These are phyloP conservation scores for Neurospora sp. DNA, from an alignment of 2,329 filamentous ascomycete species.

Conservation along the genomic window DNA sequence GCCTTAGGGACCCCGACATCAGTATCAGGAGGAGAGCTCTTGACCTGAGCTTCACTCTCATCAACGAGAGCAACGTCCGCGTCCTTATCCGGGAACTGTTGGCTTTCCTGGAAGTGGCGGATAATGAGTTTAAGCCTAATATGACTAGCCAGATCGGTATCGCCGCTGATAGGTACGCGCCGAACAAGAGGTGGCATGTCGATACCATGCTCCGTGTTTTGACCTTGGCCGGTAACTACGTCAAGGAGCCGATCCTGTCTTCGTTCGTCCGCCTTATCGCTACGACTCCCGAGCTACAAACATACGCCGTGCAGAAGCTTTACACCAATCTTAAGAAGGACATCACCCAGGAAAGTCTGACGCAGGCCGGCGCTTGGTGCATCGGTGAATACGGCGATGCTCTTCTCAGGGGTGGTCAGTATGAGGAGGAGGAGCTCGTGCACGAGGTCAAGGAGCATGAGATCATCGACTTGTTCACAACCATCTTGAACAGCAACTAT, in stretches of 20 bases:
- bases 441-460: slow-evolving; percentile 74
- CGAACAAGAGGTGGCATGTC: slow-evolving; percentile 96
- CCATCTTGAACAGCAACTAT: slow-evolving; percentile 90
- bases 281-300: slow-evolving; percentile 88
- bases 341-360: slow-evolving; percentile 93
- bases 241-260: slow-evolving; percentile 95
- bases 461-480: slow-evolving; percentile 83
- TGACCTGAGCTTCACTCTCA: slow-evolving; percentile 94
- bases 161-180: slow-evolving; percentile 89
- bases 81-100: slow-evolving; percentile 88
- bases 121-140: slow-evolving; percentile 96
- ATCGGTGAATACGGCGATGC: slow-evolving; percentile 95
- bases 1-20: slow-evolving; percentile 91
- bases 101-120: slow-evolving; percentile 91
- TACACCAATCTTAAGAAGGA: slow-evolving; percentile 88
- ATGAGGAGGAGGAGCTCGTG: slow-evolving; percentile 88
- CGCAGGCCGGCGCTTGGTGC: slow-evolving; percentile 88
- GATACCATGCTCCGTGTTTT: slow-evolving; percentile 94
- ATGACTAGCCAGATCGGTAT: slow-evolving; percentile 99
- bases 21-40: slow-evolving; percentile 93
- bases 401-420: slow-evolving; percentile 79
- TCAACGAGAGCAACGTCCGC: slow-evolving; percentile 93
- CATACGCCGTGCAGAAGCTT: slow-evolving; percentile 91
- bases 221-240: slow-evolving; percentile 88
- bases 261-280: slow-evolving; percentile 94